Base-by-base conservation (phyloP, 495 filamentous ascomycete genomes). In the Penicillium arizonense region DNA sequence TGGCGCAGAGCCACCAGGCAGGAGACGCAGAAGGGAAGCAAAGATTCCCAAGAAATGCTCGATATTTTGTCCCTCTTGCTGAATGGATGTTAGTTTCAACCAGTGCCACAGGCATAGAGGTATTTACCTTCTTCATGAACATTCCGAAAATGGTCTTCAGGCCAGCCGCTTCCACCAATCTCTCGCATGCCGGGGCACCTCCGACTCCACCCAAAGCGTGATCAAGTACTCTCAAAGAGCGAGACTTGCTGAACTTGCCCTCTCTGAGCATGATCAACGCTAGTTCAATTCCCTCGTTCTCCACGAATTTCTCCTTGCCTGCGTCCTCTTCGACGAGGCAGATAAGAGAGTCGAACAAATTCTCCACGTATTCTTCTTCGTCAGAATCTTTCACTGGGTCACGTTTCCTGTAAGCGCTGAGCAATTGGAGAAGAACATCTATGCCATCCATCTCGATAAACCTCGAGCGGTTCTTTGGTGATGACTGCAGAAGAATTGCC, bases 361-460 rank as follows among this genome's bases (percentile, higher is more conserved):
- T 96, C 66, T 96, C 91, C 44, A 94, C 86, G 65, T 87, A 96
- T 69, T 97, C 95, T 66, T 96, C 91, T 61, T 97, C 95, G 42
- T 93, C 85, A 7, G 87, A 87, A 30, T 90, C 90, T 62, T 89
- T 94, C 21, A 77, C 77, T 0, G 95, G 95, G 59, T 99, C 94
- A 26, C 84, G 82, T 70, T 88, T 90, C 16, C 95, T 86, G 71
- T 97, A 99, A n/a, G 87, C 72, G 34, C 90, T 87, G 16, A 96
- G 82, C 0, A 96, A 75, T 62, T 95, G 91, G 12, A 97, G 80
- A 57, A 97, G 73, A 12, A 78, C 64, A 57, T 99, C 95, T 5
- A 91, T 76, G 16, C 87, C 89, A 50, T 96, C 84, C 2, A 88
- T 64, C 9, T 71, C 67, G 43, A 80, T 77, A n/a, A 96, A 70